Percentiles rank a stretch among this genome's conserved stretches.
Evolutionary conservation across 1,284 basidiomycete genomes (phyloP).

Genomic region (Moesziomyces globuligerus): DNA sequence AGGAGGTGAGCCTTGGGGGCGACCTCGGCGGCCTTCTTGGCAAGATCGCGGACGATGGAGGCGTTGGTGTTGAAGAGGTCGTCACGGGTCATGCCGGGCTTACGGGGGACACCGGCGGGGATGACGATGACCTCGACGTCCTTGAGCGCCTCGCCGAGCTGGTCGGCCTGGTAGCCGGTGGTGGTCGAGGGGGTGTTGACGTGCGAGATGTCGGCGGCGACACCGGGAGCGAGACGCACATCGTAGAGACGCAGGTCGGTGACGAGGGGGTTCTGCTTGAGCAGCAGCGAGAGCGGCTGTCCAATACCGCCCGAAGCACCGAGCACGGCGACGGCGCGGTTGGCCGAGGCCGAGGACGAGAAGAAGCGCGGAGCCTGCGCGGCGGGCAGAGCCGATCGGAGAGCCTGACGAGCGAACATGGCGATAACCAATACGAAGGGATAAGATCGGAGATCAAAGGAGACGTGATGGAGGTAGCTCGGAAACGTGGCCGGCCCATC

Average conservation of each 20-base stretch:
- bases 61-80: conserved; percentile 99
- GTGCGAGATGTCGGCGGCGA: conserved; percentile 74
- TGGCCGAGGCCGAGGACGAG: conserved; percentile 78
- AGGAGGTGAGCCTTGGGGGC: conserved; percentile 89
- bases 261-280: conserved; percentile 86
- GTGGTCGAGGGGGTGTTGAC: conserved; percentile 89
- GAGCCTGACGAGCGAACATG: conserved; percentile 62
- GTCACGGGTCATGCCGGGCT: conserved; percentile 85
- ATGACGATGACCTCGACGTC: conserved; percentile 92
- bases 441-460: conserved; percentile 1
- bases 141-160: conserved; percentile 85
- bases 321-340: conserved; percentile 86
- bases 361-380: conserved; percentile 75
- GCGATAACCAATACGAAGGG: conserved; percentile 3
- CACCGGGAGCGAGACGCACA: conserved; percentile 66
- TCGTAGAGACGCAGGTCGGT: conserved; percentile 72
- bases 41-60: conserved; percentile 95
- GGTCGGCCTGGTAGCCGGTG: conserved; percentile 76
- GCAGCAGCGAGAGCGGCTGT: conserved; percentile 82
- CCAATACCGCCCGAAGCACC: conserved; percentile 86
- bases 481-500: conserved; percentile 2
- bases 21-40: conserved; percentile 84
- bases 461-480: conserved; percentile 22
- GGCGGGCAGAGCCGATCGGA: conserved; percentile 44
- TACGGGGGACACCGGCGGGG: conserved; percentile 80